A percentile compares a stretch with the other conserved stretches of the same genome.
phyloP scores from a whole-genome alignment of 805 yeast genomes.

The Kodamaea hsintzibuensis region DNA sequence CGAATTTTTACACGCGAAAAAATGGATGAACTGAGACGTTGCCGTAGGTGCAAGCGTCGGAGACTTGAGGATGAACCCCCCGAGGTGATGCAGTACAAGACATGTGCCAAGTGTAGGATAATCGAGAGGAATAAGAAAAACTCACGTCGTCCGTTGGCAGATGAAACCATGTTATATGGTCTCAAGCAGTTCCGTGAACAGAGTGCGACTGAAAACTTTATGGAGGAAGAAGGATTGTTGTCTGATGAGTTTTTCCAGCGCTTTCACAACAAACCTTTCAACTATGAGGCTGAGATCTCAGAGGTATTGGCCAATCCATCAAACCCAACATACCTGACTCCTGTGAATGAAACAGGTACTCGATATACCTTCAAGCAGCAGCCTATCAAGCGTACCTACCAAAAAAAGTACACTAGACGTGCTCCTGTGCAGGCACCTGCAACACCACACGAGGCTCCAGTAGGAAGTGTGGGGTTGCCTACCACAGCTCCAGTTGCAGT shows the following conservation, averaged over 20 bases:
- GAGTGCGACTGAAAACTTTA: slow-evolving; percentile 28
- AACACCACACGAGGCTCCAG: neutral
- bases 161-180: slow-evolving; percentile 47
- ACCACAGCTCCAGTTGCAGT: neutral
- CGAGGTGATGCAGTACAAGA: slow-evolving; percentile 55
- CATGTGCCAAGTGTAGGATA: slow-evolving; percentile 59
- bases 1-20: slow-evolving; percentile 1
- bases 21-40: slow-evolving; percentile 28
- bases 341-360: slow-evolving; percentile 1
- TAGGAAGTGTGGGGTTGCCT: neutral
- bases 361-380: slow-evolving; percentile 7
- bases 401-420: slow-evolving; percentile 3
- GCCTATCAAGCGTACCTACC: neutral
- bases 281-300: slow-evolving; percentile 15
- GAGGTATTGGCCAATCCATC: slow-evolving; percentile 13
- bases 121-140: slow-evolving; percentile 49
- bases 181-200: slow-evolving; percentile 46
- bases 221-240: slow-evolving; percentile 31
- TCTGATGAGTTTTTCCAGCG: slow-evolving; percentile 22
- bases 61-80: slow-evolving; percentile 57
- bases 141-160: slow-evolving; percentile 46
- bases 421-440: neutral
- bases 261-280: slow-evolving; percentile 16
- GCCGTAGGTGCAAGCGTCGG: slow-evolving; percentile 60
- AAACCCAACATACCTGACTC: slow-evolving; percentile 13